These are phyloP conservation scores for Turnera subulata DNA, from an alignment of 345 rosid species.

Conservation along the genomic window DNA sequence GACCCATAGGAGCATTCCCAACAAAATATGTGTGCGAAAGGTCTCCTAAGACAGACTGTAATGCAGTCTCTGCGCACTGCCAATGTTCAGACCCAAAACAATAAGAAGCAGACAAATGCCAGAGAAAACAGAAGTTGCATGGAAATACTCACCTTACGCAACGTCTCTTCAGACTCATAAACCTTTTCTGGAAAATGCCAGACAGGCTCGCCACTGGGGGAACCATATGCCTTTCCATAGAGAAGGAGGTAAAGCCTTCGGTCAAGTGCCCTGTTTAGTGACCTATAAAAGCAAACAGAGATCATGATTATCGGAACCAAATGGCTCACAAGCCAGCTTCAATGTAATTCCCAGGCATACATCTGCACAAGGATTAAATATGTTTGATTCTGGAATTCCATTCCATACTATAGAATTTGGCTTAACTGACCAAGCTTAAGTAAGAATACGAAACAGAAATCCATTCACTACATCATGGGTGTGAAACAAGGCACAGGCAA, in stretches of 20 bases:
- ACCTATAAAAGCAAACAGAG: conserved; percentile 25
- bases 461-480: neutral
- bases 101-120: neutral
- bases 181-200: conserved; percentile 98
- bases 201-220: conserved; percentile 53
- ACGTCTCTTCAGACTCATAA: conserved; percentile 79
- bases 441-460: neutral
- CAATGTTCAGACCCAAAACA: conserved; percentile 11
- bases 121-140: neutral
- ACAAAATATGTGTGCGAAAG: conserved; percentile 86
- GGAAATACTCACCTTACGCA: conserved; percentile 57
- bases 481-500: too few relatives aligned
- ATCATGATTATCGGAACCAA: neutral
- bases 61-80: conserved; percentile 94
- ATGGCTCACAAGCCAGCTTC: neutral
- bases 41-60: conserved; percentile 67
- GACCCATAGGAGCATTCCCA: conserved; percentile 98
- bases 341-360: neutral
- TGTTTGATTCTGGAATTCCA: neutral
- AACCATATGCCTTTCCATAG: conserved; percentile 51
- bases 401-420: neutral
- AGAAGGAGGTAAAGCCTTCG: conserved; percentile 79
- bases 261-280: conserved; percentile 84
- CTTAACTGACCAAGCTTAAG: neutral
- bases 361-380: neutral